Evolutionary conservation across 805 yeast genomes (phyloP), one percentile per base, ranked within the genome.

Genomic region (Candida jianshihensis): DNA sequence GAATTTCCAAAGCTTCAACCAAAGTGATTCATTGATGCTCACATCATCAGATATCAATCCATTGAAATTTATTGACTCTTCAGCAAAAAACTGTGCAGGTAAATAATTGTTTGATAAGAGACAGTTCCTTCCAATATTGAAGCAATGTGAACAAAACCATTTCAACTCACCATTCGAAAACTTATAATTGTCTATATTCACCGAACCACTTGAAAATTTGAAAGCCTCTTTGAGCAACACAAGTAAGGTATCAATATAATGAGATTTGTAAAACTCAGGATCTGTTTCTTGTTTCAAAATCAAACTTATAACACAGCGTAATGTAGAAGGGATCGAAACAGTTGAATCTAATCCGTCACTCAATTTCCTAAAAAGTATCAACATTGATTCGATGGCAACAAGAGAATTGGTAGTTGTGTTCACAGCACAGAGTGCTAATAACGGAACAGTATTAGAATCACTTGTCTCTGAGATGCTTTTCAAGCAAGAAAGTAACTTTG

Each of bases 61-160:
- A 2, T 47, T 48, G 27, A 56, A 46, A 2, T 43, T 35, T 6
- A 33, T 30, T 1, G 61, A 47, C 2, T 50, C 11, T 2, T 44
- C 42, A 2, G 56, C 37, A 9, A 60, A 47, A 9, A 42, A 24
- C 6, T 37, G 30, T 9, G 54, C 44, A 17, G 44, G 34, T 7
- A 36, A 22, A 12, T 32, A 44, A 3, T 41, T 42, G 2, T 39
- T 41, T n/a, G 36, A 34, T 3, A 37, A 16, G 8, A 48, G 31
- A 34, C 61, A 59, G 22, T 48, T 49, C 8, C 55, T 47, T 2
- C 57, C 44, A 13, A 58, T 28, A 33, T 63, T 64, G 35, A 58
- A 64, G 1, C 63, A 46, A 6, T 53, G 53, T 2, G 68, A 53
- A 0, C 61, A 52, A 43, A 65, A 62, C 71, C 71, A 66, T 42